A percentile compares a stretch with the other conserved stretches of the same genome.
phyloP scores from a whole-genome alignment of 2,329 filamentous ascomycete genomes.

The Beauveria sp. region DNA sequence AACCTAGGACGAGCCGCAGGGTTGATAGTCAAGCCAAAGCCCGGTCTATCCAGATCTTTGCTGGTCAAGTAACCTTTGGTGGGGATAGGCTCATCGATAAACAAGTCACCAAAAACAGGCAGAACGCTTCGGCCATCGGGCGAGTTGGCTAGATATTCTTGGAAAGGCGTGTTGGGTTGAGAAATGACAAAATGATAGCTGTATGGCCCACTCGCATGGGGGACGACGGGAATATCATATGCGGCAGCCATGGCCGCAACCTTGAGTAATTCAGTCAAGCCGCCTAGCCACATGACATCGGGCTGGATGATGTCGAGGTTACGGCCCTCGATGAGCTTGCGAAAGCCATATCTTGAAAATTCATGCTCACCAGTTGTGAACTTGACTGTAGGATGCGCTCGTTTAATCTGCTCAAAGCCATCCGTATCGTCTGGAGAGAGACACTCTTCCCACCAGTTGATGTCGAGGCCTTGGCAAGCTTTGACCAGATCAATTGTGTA shows the following conservation, averaged over 20 bases:
- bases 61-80: constrained; percentile 74
- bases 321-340: constrained; percentile 83
- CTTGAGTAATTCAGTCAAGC: constrained; percentile 84
- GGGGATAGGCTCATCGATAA: constrained; percentile 84
- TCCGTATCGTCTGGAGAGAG: constrained; percentile 87
- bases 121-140: constrained; percentile 82
- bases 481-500: constrained; percentile 91
- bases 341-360: constrained; percentile 89
- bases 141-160: constrained; percentile 92
- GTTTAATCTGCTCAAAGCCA: constrained; percentile 83
- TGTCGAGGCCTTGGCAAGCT: constrained; percentile 72
- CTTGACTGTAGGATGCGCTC: constrained; percentile 80
- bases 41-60: constrained; percentile 75
- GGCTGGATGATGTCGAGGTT: constrained; percentile 93
- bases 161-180: constrained; percentile 87
- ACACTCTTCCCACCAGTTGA: constrained; percentile 98
- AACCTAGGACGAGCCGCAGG: constrained; percentile 62
- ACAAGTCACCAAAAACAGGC: constrained; percentile 87
- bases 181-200: constrained; percentile 95
- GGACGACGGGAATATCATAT: constrained; percentile 90
- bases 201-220: constrained; percentile 90
- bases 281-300: constrained; percentile 96
- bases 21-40: constrained; percentile 84
- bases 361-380: constrained; percentile 97
- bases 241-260: constrained; percentile 82